phyloP scores from a whole-genome alignment of 176 grass and related monocot species.

The Bromus sterilis region DNA sequence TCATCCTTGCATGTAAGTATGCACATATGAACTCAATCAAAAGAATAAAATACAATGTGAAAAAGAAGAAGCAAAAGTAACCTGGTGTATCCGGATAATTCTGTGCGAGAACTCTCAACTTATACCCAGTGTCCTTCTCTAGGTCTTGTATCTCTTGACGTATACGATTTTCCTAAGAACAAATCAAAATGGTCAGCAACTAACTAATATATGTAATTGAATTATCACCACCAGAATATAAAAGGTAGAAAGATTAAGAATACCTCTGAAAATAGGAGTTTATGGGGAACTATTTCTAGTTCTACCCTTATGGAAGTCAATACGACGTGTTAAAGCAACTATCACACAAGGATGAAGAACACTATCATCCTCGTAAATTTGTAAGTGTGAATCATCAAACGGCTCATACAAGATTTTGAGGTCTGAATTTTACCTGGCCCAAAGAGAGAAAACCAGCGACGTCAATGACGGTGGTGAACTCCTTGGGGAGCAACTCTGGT shows the following conservation, averaged over 20 bases:
- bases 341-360: not conserved
- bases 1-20: not conserved
- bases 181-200: not conserved
- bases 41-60: not conserved
- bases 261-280: not conserved
- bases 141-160: conserved; percentile 73
- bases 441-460: conserved; percentile 89
- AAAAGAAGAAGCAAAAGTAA: conserved; percentile 8
- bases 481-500: conserved; percentile 83
- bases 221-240: not conserved
- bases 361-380: not conserved
- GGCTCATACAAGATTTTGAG: not conserved
- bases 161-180: conserved; percentile 63
- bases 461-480: conserved; percentile 90
- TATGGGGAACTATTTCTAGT: not conserved
- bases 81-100: conserved; percentile 95
- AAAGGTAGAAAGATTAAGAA: not conserved
- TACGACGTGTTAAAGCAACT: not conserved
- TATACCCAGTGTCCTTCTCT: conserved; percentile 91
- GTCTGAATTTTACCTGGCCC: conserved; percentile 54
- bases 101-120: conserved; percentile 90
- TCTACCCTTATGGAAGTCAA: not conserved
- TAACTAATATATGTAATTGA: not conserved
- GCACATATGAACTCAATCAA: not conserved
- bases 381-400: not conserved